Evolutionary conservation across 2,329 filamentous ascomycete species (phyloP).

Genomic region (Thelonectria blattea): DNA sequence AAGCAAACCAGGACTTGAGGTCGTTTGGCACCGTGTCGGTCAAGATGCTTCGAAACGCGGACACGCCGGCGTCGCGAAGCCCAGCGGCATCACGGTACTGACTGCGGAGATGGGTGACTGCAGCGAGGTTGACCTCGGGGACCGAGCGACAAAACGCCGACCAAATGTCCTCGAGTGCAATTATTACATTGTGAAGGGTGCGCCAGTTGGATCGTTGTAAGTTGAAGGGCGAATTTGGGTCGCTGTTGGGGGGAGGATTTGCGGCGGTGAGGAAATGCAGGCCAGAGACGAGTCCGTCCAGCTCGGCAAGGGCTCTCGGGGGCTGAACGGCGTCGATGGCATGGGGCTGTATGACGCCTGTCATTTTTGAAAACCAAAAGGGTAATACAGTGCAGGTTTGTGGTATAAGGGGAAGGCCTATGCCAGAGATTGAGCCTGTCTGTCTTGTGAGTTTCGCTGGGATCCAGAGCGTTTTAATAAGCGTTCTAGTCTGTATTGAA

Average conservation of each 20-base stretch:
- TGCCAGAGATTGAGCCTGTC: no score
- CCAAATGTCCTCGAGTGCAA: slow-evolving; percentile 20
- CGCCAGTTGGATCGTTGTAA: slow-evolving; percentile 10
- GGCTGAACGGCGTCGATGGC: slow-evolving; percentile 1
- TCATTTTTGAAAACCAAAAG: no score
- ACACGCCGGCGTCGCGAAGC: slow-evolving; percentile 21
- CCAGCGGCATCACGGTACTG: slow-evolving; percentile 19
- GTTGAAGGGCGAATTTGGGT: no score
- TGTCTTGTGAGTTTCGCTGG: no score
- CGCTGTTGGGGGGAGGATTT: background rate
- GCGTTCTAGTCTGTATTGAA: no score
- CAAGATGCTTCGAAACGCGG: slow-evolving; percentile 29
- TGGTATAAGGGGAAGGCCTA: no score
- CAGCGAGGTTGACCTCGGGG: background rate
- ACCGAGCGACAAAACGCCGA: slow-evolving; percentile 1
- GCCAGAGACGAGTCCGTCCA: slow-evolving; percentile 25
- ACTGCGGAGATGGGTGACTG: background rate
- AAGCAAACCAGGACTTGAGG: slow-evolving; percentile 24
- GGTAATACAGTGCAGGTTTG: no score
- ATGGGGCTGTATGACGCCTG: background rate
- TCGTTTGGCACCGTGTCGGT: slow-evolving; percentile 3
- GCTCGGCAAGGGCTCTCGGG: slow-evolving; percentile 14
- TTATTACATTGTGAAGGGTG: slow-evolving; percentile 10
- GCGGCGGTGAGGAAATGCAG: slow-evolving; percentile 18
- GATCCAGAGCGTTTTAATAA: no score